phyloP scores from a whole-genome alignment of 1,139 yeast genomes.

The Saccharomyces uvarum region DNA sequence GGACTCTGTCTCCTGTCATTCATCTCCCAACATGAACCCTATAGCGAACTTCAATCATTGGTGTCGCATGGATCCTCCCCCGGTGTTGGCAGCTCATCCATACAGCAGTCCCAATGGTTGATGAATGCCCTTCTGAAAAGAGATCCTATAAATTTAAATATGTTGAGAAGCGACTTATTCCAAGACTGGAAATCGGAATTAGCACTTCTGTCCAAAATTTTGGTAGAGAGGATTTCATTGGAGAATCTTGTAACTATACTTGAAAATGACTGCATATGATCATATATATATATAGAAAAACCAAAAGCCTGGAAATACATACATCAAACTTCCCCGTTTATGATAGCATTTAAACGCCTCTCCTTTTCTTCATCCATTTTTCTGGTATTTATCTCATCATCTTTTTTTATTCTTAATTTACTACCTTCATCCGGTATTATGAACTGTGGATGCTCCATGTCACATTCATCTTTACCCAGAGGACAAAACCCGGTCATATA shows the following conservation, averaged over 20 bases:
- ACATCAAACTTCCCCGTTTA: slow-evolving; percentile 26
- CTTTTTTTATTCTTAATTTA: slow-evolving; percentile 26
- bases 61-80: not conserved
- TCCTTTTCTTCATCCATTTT: slow-evolving; percentile 32
- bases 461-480: slow-evolving; percentile 26
- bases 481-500: slow-evolving; percentile 94
- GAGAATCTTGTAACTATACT: slow-evolving; percentile 7
- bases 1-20: slow-evolving; percentile 17
- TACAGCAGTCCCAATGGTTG: slow-evolving; percentile 19
- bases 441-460: slow-evolving; percentile 26
- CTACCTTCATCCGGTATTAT: slow-evolving; percentile 20
- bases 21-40: slow-evolving; percentile 18
- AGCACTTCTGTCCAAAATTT: slow-evolving; percentile 8
- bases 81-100: slow-evolving; percentile 7
- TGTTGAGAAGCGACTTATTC: slow-evolving; percentile 49
- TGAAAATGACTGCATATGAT: slow-evolving; percentile 3
- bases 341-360: slow-evolving; percentile 31
- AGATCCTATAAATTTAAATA: slow-evolving; percentile 32
- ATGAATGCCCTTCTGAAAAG: slow-evolving; percentile 16
- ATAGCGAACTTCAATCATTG: slow-evolving; percentile 9
- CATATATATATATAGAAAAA: not conserved
- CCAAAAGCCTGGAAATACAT: not conserved
- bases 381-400: slow-evolving; percentile 31
- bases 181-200: slow-evolving; percentile 32
- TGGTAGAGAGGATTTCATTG: slow-evolving; percentile 10